phyloP scores from a whole-genome alignment of 805 yeast species.

The Monosporozyma yasuniensis region DNA sequence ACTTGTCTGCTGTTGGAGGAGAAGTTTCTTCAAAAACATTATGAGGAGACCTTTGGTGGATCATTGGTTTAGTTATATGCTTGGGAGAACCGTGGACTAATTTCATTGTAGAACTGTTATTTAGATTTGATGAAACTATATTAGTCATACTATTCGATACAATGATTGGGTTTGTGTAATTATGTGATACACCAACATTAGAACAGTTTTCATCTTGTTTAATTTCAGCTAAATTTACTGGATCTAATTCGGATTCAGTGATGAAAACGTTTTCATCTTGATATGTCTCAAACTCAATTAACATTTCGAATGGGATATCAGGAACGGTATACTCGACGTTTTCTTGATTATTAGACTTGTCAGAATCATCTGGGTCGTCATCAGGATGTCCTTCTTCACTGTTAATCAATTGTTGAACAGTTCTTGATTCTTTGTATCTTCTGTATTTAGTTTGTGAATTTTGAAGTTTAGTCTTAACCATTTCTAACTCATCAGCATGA shows the following conservation, averaged over 20 bases:
- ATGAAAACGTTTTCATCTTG: conserved; percentile 12
- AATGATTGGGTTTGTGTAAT: neutral
- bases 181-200: neutral
- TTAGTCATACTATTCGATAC: neutral
- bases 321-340: conserved; percentile 10
- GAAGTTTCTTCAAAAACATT: neutral
- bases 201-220: neutral
- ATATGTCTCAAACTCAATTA: conserved; percentile 15
- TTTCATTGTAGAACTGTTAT: neutral
- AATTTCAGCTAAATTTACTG: neutral
- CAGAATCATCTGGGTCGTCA: neutral
- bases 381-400: neutral
- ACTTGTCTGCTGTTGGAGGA: neutral
- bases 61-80: neutral
- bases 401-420: neutral
- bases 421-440: neutral
- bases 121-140: neutral
- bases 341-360: neutral
- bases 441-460: neutral
- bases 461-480: neutral
- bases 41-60: neutral
- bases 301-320: conserved; percentile 16
- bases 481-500: conserved; percentile 3
- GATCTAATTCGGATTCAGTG: conserved; percentile 4
- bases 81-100: neutral